These are phyloP conservation scores for Gonium pectorale DNA, from an alignment of 139 green algal genomes.

Conservation along the genomic window DNA sequence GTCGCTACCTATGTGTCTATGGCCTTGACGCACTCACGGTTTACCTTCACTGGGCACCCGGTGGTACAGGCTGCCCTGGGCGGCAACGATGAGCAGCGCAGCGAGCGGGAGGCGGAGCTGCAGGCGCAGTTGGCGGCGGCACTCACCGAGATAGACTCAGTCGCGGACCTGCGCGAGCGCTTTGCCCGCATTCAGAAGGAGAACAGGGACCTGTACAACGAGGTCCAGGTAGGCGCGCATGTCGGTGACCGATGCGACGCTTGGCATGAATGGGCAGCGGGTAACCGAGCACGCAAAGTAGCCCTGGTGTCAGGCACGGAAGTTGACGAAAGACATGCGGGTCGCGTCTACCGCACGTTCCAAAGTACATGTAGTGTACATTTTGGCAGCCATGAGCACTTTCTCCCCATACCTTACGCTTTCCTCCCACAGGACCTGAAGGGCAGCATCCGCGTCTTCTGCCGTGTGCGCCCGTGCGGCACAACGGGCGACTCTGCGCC, in stretches of 20 bases:
- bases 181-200: slow-evolving; percentile 67
- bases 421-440: slow-evolving; percentile 80
- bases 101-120: slow-evolving; percentile 3
- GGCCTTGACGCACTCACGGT: too few species aligned
- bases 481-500: slow-evolving; percentile 72
- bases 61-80: slow-evolving; percentile 1
- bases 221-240: slow-evolving; percentile 75
- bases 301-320: too few species aligned
- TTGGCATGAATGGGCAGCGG: neutral
- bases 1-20: too few species aligned
- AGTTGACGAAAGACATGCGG: too few species aligned
- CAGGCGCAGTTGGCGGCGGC: slow-evolving; percentile 45
- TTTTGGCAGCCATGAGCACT: too few species aligned
- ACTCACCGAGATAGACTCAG: slow-evolving; percentile 10
- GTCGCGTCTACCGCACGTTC: too few species aligned
- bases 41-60: too few species aligned
- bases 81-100: neutral
- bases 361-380: too few species aligned
- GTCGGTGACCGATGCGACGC: too few species aligned
- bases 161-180: slow-evolving; percentile 41
- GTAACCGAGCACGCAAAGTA: neutral
- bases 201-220: slow-evolving; percentile 90
- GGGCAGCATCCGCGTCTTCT: slow-evolving; percentile 92
- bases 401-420: too few species aligned
- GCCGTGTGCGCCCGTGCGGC: slow-evolving; percentile 79